These are phyloP conservation scores for Chaetomium globosum DNA, from an alignment of 2,329 filamentous ascomycete species.

Conservation along the genomic window DNA sequence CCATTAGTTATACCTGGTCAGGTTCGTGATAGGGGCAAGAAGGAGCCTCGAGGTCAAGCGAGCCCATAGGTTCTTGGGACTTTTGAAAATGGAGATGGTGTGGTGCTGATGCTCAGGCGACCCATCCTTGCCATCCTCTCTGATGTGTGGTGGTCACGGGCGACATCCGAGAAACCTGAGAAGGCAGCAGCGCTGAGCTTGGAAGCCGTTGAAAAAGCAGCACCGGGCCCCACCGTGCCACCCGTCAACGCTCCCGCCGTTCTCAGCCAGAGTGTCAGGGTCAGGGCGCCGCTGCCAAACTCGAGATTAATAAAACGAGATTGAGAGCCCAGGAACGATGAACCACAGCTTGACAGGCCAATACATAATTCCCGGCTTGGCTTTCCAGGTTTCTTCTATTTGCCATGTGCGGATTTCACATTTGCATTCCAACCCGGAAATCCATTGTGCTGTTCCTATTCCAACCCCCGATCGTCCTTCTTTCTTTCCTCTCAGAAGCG, in stretches of 20 bases:
- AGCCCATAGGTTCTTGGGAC: no score
- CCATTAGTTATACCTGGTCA: not conserved
- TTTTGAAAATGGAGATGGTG: not conserved
- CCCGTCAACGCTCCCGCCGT: slow-evolving; percentile 16
- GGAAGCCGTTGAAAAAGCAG: slow-evolving; percentile 11
- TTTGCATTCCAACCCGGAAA: not conserved
- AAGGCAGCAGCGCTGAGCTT: slow-evolving; percentile 1
- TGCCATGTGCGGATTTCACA: slow-evolving; percentile 9
- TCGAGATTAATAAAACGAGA: slow-evolving; percentile 10
- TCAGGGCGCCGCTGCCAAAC: slow-evolving; percentile 22
- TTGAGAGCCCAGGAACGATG: slow-evolving; percentile 3
- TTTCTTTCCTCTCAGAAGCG: not conserved
- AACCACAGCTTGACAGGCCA: slow-evolving; percentile 7
- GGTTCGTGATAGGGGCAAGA: not conserved
- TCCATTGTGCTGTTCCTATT: not conserved
- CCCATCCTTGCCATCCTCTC: no score
- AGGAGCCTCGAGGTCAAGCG: not conserved
- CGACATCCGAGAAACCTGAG: not conserved
- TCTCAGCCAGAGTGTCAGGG: slow-evolving; percentile 4
- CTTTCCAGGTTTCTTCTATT: not conserved
- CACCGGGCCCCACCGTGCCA: slow-evolving; percentile 16
- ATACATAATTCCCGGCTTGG: not conserved
- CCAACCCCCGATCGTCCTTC: not conserved
- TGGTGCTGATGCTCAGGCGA: slow-evolving; percentile 8
- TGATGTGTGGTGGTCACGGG: not conserved